Base-by-base conservation (phyloP, 306 rosid species). In the Lathyrus aphaca region DNA sequence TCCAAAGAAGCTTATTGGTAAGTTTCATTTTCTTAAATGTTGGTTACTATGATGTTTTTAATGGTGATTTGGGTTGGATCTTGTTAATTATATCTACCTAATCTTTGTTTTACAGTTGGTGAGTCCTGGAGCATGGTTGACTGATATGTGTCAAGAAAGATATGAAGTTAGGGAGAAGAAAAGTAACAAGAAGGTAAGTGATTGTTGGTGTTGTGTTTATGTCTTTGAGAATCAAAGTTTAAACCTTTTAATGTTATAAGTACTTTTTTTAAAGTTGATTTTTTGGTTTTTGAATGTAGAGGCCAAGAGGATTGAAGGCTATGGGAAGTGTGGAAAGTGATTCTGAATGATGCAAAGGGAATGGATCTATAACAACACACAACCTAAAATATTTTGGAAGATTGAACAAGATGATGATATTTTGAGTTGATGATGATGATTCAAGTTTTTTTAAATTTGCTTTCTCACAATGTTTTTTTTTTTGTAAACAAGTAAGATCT, bases 51-150 rank as follows among this genome's bases (percentile, higher is more conserved):
- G 57, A 51, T 51, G 14, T 9, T 45, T 1, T 44, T 68, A 35
- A 44, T 48, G 44, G 44, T 72, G 75, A 25, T 14, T 2, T 75
- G 69, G 62, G 32, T 43, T 25, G 30, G 75, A 79, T 78, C 71
- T 78, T 56, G 38, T 27, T 72, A 13, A 44, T 75, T 73, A 3
- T 79, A 11, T 18, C 6, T 5, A 35, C 38, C 66, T 77, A 56
- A 46, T 6, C 62, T 72, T 72, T 39, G 77, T 27, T 27, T 27
- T 49, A 38, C 76, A 89, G 96, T 73, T 81, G 92, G 92, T 89
- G 82, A 89, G 96, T 16, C 96, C 96, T 14, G 96, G 96, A 5
- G 96, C 92, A 10, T 89, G 96, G 96, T 84, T 89, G 81, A 87
- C 82, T 69, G 96, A 89, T 61, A 89, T 89, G 96, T 86, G 90